A percentile compares a stretch with the other conserved stretches of the same genome.
Evolutionary conservation across 129 eudicot species (phyloP).

Genomic region (carrot (Daucus carota)): DH1_v3.0 NC_030383.2:4240001-4240500

Average conservation of each 20-base stretch:
- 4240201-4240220: not conserved
- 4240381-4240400: no score
- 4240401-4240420: no score
- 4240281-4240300: no score
- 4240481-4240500: no score
- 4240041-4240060: conserved; percentile 86
- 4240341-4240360: no score
- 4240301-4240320: no score
- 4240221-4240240: not conserved
- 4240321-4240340: no score
- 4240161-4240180: conserved; percentile 9
- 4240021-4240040: conserved; percentile 86
- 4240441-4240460: no score
- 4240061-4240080: conserved; percentile 68
- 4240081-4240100: conserved; percentile 88
- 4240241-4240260: not conserved
- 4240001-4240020: conserved; percentile 91
- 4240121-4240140: conserved; percentile 42
- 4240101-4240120: conserved; percentile 61
- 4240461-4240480: no score
- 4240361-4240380: no score
- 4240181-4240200: not conserved
- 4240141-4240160: conserved; percentile 18
- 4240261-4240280: no score
- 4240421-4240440: no score